Base-by-base conservation (phyloP, 139 green algal genomes). In the Coccomyxa sp. region DNA sequence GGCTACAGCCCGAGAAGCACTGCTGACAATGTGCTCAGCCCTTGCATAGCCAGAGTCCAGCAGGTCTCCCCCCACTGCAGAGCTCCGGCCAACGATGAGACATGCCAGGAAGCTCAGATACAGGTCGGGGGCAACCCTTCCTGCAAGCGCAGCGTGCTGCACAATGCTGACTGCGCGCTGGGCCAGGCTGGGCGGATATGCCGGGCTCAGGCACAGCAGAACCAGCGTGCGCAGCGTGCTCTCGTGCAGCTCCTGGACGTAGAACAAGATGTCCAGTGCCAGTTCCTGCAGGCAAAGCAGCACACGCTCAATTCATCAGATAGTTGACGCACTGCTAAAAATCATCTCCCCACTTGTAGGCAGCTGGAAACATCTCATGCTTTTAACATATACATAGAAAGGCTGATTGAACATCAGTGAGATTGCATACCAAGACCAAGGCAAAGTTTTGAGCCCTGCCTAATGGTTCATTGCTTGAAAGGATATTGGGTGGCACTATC, bases 201-300 rank as follows among this genome's bases (percentile, higher is more conserved):
- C 64, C 7, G 37, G 44, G 0, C 39, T 35, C 0, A 81, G 55
- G 64, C 40, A 64, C 16, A 83, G 44, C 29, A 80, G 12, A 2
- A 76, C 80, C 3, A 78, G 36, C 7, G 71, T 70, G 27, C 41
- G 74, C 55, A 87, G 80, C 24, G 68, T 69, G n/a, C 36, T 34
- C 18, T 81, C 80, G 16, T 70, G 34, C 27, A 71, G 39, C 2
- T 33, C 14, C 0, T 71, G 70, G 31, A 80, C 44, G 76, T 78
- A 74, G 50, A 31, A 64, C 50, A 64, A 31, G 50, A 64, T 64
- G 50, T 64, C 50, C 50, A 64, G 18, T 31, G 50, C 50, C 5
- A 64, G 27, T 18, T 18, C 50, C 50, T 64, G 50, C 50, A 64
- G 5, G 50, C n/a, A n/a, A n/a, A n/a, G n/a, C n/a, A n/a, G n/a